phyloP scores from a whole-genome alignment of 345 rosid genomes.

The Citrus reticulata region DNA sequence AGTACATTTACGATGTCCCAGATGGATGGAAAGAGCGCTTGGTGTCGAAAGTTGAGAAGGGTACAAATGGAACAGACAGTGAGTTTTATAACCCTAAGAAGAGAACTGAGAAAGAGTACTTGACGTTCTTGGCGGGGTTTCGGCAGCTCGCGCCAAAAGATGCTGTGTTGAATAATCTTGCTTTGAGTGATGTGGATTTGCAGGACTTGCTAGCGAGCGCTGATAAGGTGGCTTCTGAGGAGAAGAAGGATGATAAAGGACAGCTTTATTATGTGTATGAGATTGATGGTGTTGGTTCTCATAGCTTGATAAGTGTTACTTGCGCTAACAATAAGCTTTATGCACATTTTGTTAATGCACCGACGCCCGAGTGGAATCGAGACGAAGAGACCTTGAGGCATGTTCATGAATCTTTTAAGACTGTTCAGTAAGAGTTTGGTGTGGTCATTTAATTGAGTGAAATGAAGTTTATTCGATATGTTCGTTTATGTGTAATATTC shows the following conservation, averaged over 20 bases:
- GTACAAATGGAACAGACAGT: conserved; percentile 88
- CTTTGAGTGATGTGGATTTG: conserved; percentile 74
- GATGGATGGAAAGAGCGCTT: conserved; percentile 89
- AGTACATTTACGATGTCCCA: conserved; percentile 86
- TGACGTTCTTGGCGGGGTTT: conserved; percentile 78
- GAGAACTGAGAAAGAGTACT: conserved; percentile 77
- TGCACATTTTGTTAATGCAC: conserved; percentile 91
- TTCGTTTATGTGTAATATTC: not conserved
- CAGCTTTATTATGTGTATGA: conserved; percentile 80
- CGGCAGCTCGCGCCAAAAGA: conserved; percentile 76
- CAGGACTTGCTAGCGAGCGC: conserved; percentile 85
- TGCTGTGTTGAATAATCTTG: conserved; percentile 67
- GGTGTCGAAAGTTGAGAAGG: conserved; percentile 94
- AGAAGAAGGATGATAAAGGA: conserved; percentile 61
- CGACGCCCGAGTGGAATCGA: conserved; percentile 75
- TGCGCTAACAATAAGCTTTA: conserved; percentile 87
- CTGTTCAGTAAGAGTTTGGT: conserved; percentile 31
- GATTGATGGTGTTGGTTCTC: conserved; percentile 65
- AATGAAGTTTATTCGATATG: not conserved
- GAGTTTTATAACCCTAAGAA: conserved; percentile 89
- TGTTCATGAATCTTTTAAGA: conserved; percentile 80
- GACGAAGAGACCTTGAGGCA: conserved; percentile 75
- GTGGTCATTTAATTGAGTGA: not conserved
- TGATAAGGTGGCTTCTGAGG: conserved; percentile 53
- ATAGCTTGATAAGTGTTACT: conserved; percentile 76